phyloP scores from a whole-genome alignment of 2,329 filamentous ascomycete species.

The Sporothrix variecibatus region DNA sequence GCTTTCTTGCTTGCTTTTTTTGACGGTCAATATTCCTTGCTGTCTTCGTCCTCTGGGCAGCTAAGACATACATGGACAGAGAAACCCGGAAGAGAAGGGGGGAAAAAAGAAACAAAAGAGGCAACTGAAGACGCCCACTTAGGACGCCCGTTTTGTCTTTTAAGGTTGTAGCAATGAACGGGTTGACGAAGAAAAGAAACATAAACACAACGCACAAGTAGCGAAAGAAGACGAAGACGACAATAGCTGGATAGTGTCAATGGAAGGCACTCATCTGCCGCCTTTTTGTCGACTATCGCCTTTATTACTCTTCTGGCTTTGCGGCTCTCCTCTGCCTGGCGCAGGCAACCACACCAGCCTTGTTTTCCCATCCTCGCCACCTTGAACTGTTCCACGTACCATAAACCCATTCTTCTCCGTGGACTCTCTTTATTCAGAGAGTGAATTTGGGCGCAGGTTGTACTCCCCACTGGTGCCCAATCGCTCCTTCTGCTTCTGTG shows the following conservation, averaged over 20 bases:
- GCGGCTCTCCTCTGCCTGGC: neutral
- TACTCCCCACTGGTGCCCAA: neutral
- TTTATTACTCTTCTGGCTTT: neutral
- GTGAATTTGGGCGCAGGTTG: neutral
- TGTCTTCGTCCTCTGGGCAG: neutral
- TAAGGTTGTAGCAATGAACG: neutral
- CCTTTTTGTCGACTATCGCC: neutral
- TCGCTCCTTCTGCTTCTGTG: neutral
- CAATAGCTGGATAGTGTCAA: neutral
- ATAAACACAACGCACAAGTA: neutral
- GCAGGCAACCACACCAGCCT: neutral
- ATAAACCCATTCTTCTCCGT: neutral
- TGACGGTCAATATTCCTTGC: neutral
- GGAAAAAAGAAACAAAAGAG: neutral
- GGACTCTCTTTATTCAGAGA: neutral
- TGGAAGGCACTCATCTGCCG: neutral
- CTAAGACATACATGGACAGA: neutral
- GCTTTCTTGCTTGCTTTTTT: neutral
- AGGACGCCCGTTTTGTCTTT: neutral
- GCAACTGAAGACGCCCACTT: too few relatives aligned
- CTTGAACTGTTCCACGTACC: neutral
- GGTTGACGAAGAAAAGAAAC: neutral
- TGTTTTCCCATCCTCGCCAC: neutral
- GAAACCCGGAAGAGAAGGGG: neutral
- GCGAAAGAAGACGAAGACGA: neutral